These are phyloP conservation scores for Sesbania bispinosa DNA, from an alignment of 306 rosid genomes.

Conservation along the genomic window DNA sequence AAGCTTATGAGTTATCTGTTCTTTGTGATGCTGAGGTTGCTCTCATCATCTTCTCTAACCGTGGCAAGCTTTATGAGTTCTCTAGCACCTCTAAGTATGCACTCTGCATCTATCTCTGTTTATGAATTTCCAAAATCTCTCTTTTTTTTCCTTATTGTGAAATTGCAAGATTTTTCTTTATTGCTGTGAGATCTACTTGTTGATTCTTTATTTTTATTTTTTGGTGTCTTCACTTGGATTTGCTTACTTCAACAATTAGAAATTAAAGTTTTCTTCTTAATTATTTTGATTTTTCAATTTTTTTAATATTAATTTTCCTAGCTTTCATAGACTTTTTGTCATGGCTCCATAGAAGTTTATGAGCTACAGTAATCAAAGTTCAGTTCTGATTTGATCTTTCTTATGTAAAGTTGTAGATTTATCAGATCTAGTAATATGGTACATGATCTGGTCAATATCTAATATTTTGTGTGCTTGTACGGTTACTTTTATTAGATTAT, in stretches of 20 bases:
- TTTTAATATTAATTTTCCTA: not conserved
- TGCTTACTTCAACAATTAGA: not conserved
- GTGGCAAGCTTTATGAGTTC: constrained; percentile 90
- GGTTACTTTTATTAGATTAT: constrained; percentile 14
- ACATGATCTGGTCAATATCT: constrained; percentile 22
- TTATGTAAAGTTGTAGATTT: constrained; percentile 7
- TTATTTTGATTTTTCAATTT: not conserved
- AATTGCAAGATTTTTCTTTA: not conserved
- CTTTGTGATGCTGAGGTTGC: constrained; percentile 98
- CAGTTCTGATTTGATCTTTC: not conserved
- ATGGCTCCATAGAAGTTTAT: not conserved
- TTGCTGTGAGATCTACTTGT: constrained; percentile 23
- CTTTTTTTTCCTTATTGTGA: not conserved
- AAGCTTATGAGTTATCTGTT: constrained; percentile 87
- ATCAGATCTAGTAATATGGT: constrained; percentile 32
- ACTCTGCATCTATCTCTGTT: not conserved
- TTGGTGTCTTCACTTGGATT: not conserved
- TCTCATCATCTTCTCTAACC: constrained; percentile 85
- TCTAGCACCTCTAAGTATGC: constrained; percentile 75
- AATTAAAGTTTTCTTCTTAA: not conserved
- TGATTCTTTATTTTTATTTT: not conserved
- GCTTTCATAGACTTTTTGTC: not conserved
- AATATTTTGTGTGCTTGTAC: constrained; percentile 7
- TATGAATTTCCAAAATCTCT: not conserved
- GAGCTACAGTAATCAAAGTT: not conserved